Conservation (phyloP, 2,329 filamentous ascomycete genomes). For the Berkeleyomyces basicola region DNA sequence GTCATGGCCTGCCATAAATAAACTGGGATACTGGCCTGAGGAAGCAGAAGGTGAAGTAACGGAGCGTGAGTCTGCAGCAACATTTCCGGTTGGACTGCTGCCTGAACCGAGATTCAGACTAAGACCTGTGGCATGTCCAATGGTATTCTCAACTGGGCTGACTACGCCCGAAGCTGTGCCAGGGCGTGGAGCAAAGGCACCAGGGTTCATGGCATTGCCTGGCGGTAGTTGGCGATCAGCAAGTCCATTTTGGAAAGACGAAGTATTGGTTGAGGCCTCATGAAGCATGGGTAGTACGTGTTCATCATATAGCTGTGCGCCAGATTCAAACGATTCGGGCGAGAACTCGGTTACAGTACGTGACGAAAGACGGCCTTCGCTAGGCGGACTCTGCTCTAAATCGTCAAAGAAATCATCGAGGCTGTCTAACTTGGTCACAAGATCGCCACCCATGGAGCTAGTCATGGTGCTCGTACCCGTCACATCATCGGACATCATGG, state of each 20-base stretch:
- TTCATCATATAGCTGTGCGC: constrained; percentile 77
- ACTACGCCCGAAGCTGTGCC: constrained; percentile 12
- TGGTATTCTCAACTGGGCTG: constrained; percentile 32
- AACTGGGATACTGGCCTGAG: constrained; percentile 31
- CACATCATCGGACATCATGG: constrained; percentile 79
- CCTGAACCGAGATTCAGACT: background rate
- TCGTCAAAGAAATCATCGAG: constrained; percentile 73
- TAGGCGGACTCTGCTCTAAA: constrained; percentile 39
- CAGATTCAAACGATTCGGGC: constrained; percentile 51
- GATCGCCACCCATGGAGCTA: constrained; percentile 38
- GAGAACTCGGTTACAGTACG: constrained; percentile 48
- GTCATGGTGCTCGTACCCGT: constrained; percentile 51
- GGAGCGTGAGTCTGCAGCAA: constrained; percentile 48
- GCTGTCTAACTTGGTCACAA: constrained; percentile 65
- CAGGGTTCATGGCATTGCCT: constrained; percentile 47
- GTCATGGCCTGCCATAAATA: constrained; percentile 4
- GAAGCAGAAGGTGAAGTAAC: constrained; percentile 63
- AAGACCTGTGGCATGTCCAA: constrained; percentile 27
- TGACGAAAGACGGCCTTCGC: constrained; percentile 38
- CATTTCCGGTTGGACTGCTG: background rate
- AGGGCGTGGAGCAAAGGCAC: constrained; percentile 33
- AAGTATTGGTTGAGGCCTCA: constrained; percentile 62
- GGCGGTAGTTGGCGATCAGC: constrained; percentile 50
- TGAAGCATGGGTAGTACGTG: constrained; percentile 81
- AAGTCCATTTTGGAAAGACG: constrained; percentile 79